phyloP scores from a whole-genome alignment of 768 basidiomycete genomes.

The Butyriboletus loyo region DNA sequence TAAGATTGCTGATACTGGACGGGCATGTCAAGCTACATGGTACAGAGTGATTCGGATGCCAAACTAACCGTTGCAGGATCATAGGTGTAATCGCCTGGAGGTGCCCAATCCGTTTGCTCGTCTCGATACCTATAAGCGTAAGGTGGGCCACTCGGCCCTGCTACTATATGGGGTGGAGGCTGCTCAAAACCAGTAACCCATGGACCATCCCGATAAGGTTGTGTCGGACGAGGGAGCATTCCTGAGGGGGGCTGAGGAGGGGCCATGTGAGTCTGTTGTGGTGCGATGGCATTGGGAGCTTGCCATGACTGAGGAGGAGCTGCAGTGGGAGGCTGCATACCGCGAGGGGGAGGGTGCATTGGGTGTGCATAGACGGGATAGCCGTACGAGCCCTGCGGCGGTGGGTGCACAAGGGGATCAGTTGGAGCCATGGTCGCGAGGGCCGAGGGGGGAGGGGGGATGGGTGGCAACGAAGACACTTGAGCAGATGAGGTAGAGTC shows the following conservation, averaged over 20 bases:
- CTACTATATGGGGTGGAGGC: constrained; percentile 46
- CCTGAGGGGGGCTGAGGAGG: constrained; percentile 44
- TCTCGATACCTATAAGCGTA: constrained; percentile 65
- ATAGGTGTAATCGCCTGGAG: constrained; percentile 51
- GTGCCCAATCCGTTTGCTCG: constrained; percentile 50
- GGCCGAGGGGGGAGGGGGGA: constrained; percentile 27
- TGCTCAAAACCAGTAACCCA: constrained; percentile 60
- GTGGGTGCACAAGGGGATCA: constrained; percentile 29
- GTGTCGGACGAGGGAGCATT: constrained; percentile 44
- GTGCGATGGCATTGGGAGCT: constrained; percentile 54
- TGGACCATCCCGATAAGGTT: constrained; percentile 46
- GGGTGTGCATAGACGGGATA: constrained; percentile 41
- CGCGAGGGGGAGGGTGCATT: constrained; percentile 36
- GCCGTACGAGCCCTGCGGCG: constrained; percentile 26
- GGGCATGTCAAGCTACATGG: constrained; percentile 6
- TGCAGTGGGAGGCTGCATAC: constrained; percentile 45
- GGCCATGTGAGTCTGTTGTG: constrained; percentile 61
- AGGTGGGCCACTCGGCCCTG: constrained; percentile 40
- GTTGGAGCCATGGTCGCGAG: constrained; percentile 28
- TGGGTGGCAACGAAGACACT: constrained; percentile 23
- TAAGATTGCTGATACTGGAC: constrained; percentile 55
- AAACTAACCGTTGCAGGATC: constrained; percentile 47
- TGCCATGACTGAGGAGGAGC: constrained; percentile 66
- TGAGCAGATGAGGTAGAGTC: constrained; percentile 27
- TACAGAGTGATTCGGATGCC: neutral